Evolutionary conservation across 2,329 filamentous ascomycete genomes (phyloP), one percentile per base, ranked within the genome.

Genomic region (Penicillium frequentans): DNA sequence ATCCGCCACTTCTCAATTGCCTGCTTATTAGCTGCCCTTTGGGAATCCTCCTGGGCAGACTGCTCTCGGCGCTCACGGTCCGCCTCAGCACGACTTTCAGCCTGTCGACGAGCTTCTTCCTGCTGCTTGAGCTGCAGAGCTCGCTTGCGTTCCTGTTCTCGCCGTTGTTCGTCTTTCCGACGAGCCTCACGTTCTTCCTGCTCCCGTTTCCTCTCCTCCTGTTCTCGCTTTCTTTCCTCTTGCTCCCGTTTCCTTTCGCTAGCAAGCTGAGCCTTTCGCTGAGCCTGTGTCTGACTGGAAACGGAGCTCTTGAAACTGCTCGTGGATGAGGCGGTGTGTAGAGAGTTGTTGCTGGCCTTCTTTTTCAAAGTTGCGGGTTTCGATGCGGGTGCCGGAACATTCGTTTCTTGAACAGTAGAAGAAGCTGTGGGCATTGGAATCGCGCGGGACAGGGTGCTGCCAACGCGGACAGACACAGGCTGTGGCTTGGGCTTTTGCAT

Each of bases 181-280:
- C 92, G 87, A 14, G 86, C 85, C 62, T 92, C 90, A 48, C 87
- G 86, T 70, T 96, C 91, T 66, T 96, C 92, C 70, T 85, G 88
- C 71, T 96, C 91, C 70, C 89, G 93, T 74, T 92, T 93, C 68
- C 87, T 88, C 39, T 90, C 89, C n/a, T 48, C 46, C 27, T 49
- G 46, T n/a, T 49, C 46, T 24, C 46, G 46, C 21, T 35, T 49
- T 11, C n/a, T 50, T 23, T 50, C 48, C 23, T 50, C 48, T 19
- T 50, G 48, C 13, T 96, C 91, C 70, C 89, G 93, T 74, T 92
- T 93, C 68, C 87, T 88, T 39, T 90, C 89, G 2, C 89, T 90
- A 48, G 89, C 81, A 53, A 93, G 86, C 23, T 93, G 78, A 2
- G 90, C 88, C 70, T 89, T 90, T 0, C 87, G 84, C 51, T 87